Evolutionary conservation across 352 stramenopile species (phyloP), one percentile per base, ranked within the genome.

Genomic region (Poterioochromonas sp.): DNA sequence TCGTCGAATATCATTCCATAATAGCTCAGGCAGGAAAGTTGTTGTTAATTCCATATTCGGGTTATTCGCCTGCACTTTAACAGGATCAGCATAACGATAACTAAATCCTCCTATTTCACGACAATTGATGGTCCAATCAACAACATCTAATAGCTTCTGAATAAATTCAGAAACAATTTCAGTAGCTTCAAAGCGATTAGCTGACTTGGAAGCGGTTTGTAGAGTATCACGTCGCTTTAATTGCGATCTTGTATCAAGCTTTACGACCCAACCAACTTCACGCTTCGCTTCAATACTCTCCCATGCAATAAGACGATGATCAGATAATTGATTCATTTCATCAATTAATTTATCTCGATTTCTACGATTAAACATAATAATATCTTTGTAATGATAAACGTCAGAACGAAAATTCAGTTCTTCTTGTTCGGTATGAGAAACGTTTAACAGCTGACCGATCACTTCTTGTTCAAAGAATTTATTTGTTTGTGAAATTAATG

Each of bases 401-500:
- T 37, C 29, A 5, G 5, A 29, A 5, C 26, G 5, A 15, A 37
- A 12, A 29, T 39, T 26, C 5, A 37, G 5, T 37, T 12, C 29
- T 68, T 68, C 29, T 11, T 68, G 5, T 68, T 68, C 58, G 29
- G 26, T 29, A 37, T 68, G 26, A 18, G 58, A 32, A 8, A 29
- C 26, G 5, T 32, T 12, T 39, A 68, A 68, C 26, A 68, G 11
- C 11, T 39, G 58, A 37, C 58, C 58, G 26, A 68, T 26, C 5
- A 68, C 58, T 68, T 71, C 62, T 71, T 35, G 20, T 41, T 71
- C 32, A 29, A 71, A 71, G 34, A 35, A 71, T 47, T 8, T 8
- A 8, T 29, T 12, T 47, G 62, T 29, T 20, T 71, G 62, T 41
- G n/a, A 32, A n/a, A 35, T 29, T 71, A 32, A 29, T 2, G 20